Percentiles rank a stretch among this genome's conserved stretches.
Evolutionary conservation across 352 stramenopile genomes (phyloP).

Genomic region (Pythium coloratum): DNA sequence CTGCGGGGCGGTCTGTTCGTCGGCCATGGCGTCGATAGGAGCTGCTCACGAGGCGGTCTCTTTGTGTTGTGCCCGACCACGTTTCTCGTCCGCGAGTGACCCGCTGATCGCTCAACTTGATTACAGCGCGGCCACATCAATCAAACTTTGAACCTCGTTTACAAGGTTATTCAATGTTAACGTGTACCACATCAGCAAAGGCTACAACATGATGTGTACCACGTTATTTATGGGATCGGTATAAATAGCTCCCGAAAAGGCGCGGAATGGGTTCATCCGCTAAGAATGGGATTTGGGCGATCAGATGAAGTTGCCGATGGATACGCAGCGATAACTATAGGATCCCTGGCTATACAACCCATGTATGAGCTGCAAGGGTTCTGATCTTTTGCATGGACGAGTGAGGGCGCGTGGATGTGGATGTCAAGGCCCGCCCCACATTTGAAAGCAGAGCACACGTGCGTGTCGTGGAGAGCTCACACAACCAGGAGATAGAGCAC

Average conservation of each 20-base stretch:
- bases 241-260: constrained; percentile 15
- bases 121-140: background rate
- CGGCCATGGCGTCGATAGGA: constrained; percentile 10
- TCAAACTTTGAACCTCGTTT: constrained; percentile 7
- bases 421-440: background rate
- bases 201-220: constrained; percentile 6
- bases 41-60: background rate
- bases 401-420: background rate
- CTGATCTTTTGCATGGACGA: background rate
- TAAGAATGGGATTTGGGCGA: background rate
- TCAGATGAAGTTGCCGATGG: background rate
- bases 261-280: background rate
- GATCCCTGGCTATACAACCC: background rate
- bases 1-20: constrained; percentile 9
- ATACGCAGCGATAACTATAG: constrained; percentile 12
- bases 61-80: constrained; percentile 8
- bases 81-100: constrained; percentile 15
- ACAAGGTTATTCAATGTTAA: constrained; percentile 1
- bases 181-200: constrained; percentile 12
- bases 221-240: constrained; percentile 5
- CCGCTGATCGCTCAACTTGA: constrained; percentile 11
- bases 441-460: constrained; percentile 6
- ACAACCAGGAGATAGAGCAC: background rate
- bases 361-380: background rate
- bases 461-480: background rate